phyloP scores from a whole-genome alignment of 1,284 basidiomycete genomes.

The Ustilago cynodontis region DNA sequence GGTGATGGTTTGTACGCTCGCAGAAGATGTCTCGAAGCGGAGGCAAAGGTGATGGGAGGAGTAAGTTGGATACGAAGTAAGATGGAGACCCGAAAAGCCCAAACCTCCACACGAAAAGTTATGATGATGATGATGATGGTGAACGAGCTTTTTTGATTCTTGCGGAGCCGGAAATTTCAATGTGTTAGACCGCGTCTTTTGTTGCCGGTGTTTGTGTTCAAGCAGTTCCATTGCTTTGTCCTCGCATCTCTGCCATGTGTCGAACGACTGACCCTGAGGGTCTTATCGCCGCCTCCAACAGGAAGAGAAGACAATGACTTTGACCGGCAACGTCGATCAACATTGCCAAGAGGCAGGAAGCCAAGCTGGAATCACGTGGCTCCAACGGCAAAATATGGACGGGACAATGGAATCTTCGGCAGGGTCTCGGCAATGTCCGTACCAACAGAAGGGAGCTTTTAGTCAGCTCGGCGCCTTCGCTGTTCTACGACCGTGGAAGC shows the following conservation, averaged over 20 bases:
- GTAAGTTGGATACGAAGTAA: conserved; percentile 2
- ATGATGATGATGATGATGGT: conserved; percentile 2
- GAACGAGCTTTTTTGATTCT: neutral
- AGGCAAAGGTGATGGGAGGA: neutral
- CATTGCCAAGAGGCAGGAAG: neutral
- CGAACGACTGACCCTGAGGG: neutral
- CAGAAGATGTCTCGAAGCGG: neutral
- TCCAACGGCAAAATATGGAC: conserved; percentile 9
- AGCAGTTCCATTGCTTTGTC: neutral
- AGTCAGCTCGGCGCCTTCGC: neutral
- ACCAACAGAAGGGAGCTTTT: neutral
- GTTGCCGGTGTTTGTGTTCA: neutral
- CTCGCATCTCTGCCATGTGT: neutral
- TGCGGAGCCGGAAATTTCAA: neutral
- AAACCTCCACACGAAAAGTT: conserved; percentile 7
- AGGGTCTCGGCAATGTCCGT: neutral
- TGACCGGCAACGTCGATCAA: too few species aligned
- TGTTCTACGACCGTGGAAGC: too few species aligned
- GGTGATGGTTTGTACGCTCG: neutral
- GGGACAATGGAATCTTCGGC: conserved; percentile 12
- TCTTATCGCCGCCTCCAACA: neutral
- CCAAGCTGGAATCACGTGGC: conserved; percentile 8
- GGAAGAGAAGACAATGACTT: too few species aligned
- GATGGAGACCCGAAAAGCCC: neutral
- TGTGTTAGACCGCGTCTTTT: neutral